Percentiles rank a stretch among this genome's conserved stretches.
phyloP scores from a whole-genome alignment of 805 yeast genomes.

The Cephaloascus albidus region DNA sequence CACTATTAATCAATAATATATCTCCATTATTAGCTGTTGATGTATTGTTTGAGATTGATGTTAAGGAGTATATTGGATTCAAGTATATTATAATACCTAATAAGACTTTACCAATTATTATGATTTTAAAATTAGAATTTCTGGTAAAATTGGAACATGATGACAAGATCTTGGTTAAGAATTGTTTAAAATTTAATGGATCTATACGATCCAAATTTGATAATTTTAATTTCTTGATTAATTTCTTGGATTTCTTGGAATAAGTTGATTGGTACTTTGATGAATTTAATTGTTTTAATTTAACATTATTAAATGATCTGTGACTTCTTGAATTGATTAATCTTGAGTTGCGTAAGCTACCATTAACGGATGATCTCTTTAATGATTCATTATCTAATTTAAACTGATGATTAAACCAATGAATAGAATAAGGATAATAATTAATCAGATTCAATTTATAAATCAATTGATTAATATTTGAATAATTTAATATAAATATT shows the following conservation, averaged over 20 bases:
- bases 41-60: not conserved
- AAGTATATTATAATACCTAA: not conserved
- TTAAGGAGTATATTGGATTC: not conserved
- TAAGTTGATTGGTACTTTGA: no score
- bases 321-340: not conserved
- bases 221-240: not conserved
- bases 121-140: not conserved
- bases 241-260: not conserved
- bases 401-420: no score
- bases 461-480: not conserved
- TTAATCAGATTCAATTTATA: not conserved
- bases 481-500: no score
- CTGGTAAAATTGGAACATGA: not conserved
- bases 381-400: no score
- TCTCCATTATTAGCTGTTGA: no score
- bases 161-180: not conserved
- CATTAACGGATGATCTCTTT: not conserved
- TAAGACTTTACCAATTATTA: no score
- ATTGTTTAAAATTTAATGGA: not conserved
- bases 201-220: not conserved
- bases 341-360: not conserved
- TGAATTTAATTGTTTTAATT: not conserved
- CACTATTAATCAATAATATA: not conserved
- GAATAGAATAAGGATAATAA: no score
- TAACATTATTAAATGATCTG: not conserved